Conservation (phyloP, 768 basidiomycete species). For the Hygrophorus russula region DNA sequence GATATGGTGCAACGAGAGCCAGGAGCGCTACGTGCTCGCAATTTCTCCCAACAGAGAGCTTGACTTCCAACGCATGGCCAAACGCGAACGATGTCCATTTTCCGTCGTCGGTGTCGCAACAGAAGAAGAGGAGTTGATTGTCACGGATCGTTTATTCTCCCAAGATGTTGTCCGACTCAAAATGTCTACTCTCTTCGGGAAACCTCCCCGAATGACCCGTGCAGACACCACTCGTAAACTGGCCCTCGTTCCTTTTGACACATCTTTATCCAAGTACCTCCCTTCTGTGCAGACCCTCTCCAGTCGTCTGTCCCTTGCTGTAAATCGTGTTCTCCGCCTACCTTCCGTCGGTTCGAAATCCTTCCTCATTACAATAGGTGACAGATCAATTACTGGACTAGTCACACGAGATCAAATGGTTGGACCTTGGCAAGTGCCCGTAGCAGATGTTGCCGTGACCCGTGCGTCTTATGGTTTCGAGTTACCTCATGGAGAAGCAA, state of each 20-base stretch:
- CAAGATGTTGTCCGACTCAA: conserved; percentile 76
- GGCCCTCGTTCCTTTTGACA: conserved; percentile 51
- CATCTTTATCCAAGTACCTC: conserved; percentile 55
- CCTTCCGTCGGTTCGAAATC: conserved; percentile 93
- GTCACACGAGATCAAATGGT: conserved; percentile 98
- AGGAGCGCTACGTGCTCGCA: conserved; percentile 95
- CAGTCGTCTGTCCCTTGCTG: conserved; percentile 50
- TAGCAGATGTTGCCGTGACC: conserved; percentile 95
- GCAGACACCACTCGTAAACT: conserved; percentile 40
- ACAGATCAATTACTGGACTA: conserved; percentile 87
- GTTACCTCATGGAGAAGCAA: conserved; percentile 77
- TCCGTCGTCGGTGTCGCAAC: conserved; percentile 87
- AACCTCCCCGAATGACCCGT: conserved; percentile 85
- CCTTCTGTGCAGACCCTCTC: conserved; percentile 27
- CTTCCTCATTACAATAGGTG: conserved; percentile 98
- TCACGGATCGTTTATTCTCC: conserved; percentile 77
- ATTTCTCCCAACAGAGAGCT: conserved; percentile 52
- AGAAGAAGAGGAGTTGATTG: conserved; percentile 67
- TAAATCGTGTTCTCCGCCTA: conserved; percentile 75
- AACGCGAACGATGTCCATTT: conserved; percentile 88
- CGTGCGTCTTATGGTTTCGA: conserved; percentile 92
- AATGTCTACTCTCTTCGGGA: conserved; percentile 96
- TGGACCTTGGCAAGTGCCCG: conserved; percentile 96
- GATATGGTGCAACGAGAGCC: conserved; percentile 99
- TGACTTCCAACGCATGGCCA: conserved; percentile 66